phyloP scores from a whole-genome alignment of 177 flowering plant species.

The Tripterygium wilfordii region DNA sequence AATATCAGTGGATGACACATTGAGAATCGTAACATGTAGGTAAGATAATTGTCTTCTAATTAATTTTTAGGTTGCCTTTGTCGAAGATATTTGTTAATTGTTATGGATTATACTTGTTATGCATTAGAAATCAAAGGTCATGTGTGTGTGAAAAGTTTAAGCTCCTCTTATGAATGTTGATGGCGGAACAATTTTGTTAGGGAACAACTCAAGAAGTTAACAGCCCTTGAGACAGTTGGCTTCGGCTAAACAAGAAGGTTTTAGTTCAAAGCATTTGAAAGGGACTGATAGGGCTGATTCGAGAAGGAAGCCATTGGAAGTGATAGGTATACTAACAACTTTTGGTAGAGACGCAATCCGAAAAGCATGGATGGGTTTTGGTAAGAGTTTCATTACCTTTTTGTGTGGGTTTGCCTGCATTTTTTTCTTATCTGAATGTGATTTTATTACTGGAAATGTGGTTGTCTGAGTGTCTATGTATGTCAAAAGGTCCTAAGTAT shows the following conservation, averaged over 20 bases:
- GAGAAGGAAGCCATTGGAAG: slow-evolving; percentile 49
- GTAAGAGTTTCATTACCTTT: slow-evolving; percentile 31
- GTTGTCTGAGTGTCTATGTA: background rate
- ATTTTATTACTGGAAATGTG: background rate
- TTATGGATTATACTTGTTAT: too few relatives aligned
- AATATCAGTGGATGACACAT: slow-evolving; percentile 87
- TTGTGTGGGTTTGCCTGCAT: background rate
- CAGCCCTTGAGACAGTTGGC: slow-evolving; percentile 79
- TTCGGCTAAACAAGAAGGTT: slow-evolving; percentile 76
- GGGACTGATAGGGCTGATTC: slow-evolving; percentile 28
- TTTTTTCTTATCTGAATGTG: background rate
- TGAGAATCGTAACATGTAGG: slow-evolving; percentile 87
- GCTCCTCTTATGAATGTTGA: background rate
- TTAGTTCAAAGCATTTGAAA: slow-evolving; percentile 42
- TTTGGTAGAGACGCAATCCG: slow-evolving; percentile 91
- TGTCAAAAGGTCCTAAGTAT: too few relatives aligned
- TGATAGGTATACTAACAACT: slow-evolving; percentile 67
- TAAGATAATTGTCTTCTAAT: slow-evolving; percentile 21
- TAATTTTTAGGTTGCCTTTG: background rate
- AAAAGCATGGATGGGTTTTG: slow-evolving; percentile 90
- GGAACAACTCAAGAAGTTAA: slow-evolving; percentile 82
- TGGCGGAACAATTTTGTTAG: slow-evolving; percentile 24
- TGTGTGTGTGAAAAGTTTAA: too few relatives aligned
- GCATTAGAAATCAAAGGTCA: too few relatives aligned
- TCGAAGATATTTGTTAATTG: too few relatives aligned